Conservation (phyloP, 2,329 filamentous ascomycete species). For the Epicoccum sorghinum region DNA sequence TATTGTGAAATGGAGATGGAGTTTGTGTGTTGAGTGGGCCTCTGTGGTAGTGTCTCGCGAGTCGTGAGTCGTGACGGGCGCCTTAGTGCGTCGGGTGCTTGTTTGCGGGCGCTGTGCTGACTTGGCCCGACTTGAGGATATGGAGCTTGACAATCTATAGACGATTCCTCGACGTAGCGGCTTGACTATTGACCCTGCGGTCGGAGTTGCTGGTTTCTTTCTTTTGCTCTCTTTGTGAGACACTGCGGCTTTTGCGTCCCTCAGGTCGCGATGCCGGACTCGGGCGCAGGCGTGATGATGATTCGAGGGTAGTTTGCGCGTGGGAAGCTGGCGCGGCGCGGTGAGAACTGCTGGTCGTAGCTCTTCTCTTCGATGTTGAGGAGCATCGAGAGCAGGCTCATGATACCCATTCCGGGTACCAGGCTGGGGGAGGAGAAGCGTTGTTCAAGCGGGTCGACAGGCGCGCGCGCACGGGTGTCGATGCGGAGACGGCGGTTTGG, state of each 20-base stretch:
- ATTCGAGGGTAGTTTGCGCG: slow-evolving; percentile 15
- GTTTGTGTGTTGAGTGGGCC: no score
- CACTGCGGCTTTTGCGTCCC: neutral
- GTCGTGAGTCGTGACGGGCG: no score
- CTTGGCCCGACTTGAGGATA: no score
- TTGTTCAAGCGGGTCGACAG: slow-evolving; percentile 14
- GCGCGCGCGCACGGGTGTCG: slow-evolving; percentile 1
- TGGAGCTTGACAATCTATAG: no score
- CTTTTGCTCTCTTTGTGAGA: neutral
- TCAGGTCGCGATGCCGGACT: slow-evolving; percentile 13
- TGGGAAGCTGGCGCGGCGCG: slow-evolving; percentile 14
- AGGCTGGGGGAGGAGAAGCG: slow-evolving; percentile 16
- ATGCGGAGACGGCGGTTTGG: slow-evolving; percentile 14
- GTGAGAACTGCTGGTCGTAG: slow-evolving; percentile 16
- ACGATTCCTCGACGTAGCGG: no score
- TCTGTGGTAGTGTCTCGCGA: no score
- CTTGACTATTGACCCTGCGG: neutral
- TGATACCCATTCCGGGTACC: slow-evolving; percentile 17
- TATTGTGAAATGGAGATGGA: no score
- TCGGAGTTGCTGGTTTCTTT: neutral
- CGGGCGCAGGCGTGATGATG: slow-evolving; percentile 9
- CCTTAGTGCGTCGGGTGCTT: no score
- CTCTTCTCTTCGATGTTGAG: slow-evolving; percentile 18
- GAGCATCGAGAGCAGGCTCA: slow-evolving; percentile 16
- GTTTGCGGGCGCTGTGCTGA: no score